Conservation (phyloP, 495 filamentous ascomycete genomes). For the Tuber borchii region DNA sequence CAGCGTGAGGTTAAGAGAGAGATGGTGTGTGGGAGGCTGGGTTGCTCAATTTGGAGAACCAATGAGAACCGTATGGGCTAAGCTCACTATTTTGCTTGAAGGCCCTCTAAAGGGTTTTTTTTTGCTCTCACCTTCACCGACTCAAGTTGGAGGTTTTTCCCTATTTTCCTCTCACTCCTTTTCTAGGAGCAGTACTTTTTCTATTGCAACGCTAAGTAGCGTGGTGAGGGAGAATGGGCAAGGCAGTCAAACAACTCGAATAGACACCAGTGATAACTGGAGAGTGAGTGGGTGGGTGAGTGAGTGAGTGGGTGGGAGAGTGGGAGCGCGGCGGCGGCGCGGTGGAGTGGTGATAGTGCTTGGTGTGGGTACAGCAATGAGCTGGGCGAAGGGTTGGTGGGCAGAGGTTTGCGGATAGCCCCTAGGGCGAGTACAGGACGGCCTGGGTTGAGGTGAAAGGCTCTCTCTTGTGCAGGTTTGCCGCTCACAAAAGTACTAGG, state of each 20-base stretch:
- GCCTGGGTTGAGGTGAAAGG: background rate
- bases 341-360: constrained; percentile 13
- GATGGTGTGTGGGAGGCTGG: background rate
- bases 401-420: background rate
- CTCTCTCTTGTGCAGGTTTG: background rate
- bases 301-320: constrained; percentile 10
- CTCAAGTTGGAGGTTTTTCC: background rate
- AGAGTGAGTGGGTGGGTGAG: background rate
- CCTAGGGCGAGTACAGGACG: background rate
- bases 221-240: background rate
- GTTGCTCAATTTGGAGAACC: background rate
- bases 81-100: background rate
- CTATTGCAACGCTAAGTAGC: background rate
- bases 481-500: constrained; percentile 2
- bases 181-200: background rate
- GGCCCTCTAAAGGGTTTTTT: background rate
- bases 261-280: background rate
- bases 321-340: constrained; percentile 20
- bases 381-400: background rate
- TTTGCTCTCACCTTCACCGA: background rate
- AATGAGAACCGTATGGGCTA: background rate
- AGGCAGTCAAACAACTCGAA: background rate
- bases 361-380: constrained; percentile 20
- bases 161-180: background rate
- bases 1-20: background rate